Base-by-base conservation (phyloP, 352 stramenopile genomes). In the Elongisporangium undulatum region DNA sequence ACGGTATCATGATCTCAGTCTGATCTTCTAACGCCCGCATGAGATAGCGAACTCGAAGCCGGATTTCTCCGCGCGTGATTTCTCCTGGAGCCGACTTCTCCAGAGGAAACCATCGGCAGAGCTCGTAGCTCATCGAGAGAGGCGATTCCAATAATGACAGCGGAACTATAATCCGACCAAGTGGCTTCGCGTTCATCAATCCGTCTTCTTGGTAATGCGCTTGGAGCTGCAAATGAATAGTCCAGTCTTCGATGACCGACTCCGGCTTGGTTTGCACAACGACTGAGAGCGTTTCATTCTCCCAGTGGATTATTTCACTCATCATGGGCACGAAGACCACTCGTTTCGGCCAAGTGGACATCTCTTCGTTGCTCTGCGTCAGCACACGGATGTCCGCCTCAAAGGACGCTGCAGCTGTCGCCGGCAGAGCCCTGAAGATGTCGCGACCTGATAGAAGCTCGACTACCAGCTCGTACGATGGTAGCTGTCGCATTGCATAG, bases 81-180 rank as follows among this genome's bases (percentile, higher is more conserved):
- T 72, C 71, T 3, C 68, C 74, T 8, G 59, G 52, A 26, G 55
- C 54, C 8, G 63, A 54, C 45, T 67, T 74, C 34, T 85, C 75
- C 1, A 89, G 64, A 3, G 79, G 79, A 52, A 89, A 87, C 79
- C 79, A 89, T 13, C 79, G 71, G 19, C 58, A 82, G 55, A 89
- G 73, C 0, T 69, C 66, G 54, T 79, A 85, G 16, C 75, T 48
- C 38, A 71, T 61, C 0, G 79, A 77, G 1, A 87, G 54, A 10
- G 77, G 65, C n/a, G 75, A 78, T 53, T 83, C 75, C 6, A 89
- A 57, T 19, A 87, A 53, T 15, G 63, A 69, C 22, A 89, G 39
- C 22, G 77, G 69, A 7, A 89, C 69, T 34, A 62, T 56, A 5
- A 89, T 39, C 19, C 49, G 49, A 26, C 20, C 49, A 22, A 26